phyloP scores from a whole-genome alignment of 2,329 filamentous ascomycete genomes.

The Ophiostoma australiae region DNA sequence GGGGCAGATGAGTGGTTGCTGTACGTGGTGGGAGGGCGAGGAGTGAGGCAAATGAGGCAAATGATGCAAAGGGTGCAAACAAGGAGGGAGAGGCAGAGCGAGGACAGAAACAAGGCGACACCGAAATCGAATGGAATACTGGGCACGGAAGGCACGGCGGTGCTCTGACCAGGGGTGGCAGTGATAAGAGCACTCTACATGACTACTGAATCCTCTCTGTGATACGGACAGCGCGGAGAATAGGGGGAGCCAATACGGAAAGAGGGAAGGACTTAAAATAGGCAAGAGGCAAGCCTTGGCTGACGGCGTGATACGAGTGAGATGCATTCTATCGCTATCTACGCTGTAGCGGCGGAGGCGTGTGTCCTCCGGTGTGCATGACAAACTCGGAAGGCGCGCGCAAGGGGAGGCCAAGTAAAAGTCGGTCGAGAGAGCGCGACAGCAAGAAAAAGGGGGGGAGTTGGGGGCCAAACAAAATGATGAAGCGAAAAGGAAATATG shows the following conservation, averaged over 20 bases:
- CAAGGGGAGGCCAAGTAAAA: background rate
- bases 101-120: background rate
- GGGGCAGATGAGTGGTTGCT: conserved; percentile 9
- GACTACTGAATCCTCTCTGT: background rate
- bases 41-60: background rate
- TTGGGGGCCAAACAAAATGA: conserved; percentile 1
- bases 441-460: background rate
- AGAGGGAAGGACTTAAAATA: background rate
- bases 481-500: background rate
- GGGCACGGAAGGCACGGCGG: background rate
- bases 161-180: background rate
- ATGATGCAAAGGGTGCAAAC: background rate
- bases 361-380: conserved; percentile 6
- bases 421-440: background rate
- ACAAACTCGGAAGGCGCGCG: conserved; percentile 3
- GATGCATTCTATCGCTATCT: background rate
- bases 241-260: conserved; percentile 4
- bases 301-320: conserved; percentile 12
- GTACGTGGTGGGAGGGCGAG: background rate
- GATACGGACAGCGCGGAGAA: background rate
- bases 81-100: background rate
- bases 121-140: background rate
- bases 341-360: background rate
- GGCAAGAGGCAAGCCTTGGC: conserved; percentile 5
- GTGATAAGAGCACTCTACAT: background rate